A percentile compares a stretch with the other conserved stretches of the same genome.
phyloP scores from a whole-genome alignment of 257 asterid species.

The Forsythia suspensa region DNA sequence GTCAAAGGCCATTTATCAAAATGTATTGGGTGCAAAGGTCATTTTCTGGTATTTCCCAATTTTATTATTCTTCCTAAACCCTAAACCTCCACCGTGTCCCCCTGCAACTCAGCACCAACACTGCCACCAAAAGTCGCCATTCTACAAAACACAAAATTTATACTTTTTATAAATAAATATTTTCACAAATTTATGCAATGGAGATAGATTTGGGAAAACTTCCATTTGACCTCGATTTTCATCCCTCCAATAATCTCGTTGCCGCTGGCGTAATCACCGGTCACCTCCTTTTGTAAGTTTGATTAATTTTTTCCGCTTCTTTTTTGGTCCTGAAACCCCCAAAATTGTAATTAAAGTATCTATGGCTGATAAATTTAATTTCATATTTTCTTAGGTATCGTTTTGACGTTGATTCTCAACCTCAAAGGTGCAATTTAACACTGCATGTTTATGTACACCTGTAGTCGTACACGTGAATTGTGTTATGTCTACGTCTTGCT shows the following conservation, averaged over 20 bases:
- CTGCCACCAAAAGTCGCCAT: neutral
- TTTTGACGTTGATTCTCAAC: slow-evolving; percentile 60
- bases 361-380: neutral
- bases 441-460: neutral
- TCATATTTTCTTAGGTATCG: slow-evolving; percentile 48
- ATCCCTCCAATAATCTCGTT: slow-evolving; percentile 67
- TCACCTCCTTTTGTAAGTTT: slow-evolving; percentile 61
- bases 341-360: neutral
- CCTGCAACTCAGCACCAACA: neutral
- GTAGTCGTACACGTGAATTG: neutral
- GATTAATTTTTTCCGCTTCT: neutral
- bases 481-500: neutral
- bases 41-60: too few species aligned
- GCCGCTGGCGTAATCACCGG: slow-evolving; percentile 88
- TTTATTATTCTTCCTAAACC: neutral
- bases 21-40: too few species aligned
- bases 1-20: too few species aligned
- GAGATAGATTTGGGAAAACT: slow-evolving; percentile 68
- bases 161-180: neutral
- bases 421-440: slow-evolving; percentile 46
- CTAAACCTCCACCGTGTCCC: neutral
- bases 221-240: slow-evolving; percentile 86
- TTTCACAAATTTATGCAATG: slow-evolving; percentile 28
- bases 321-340: neutral
- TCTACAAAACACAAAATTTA: neutral